A percentile compares a stretch with the other conserved stretches of the same genome.
phyloP scores from a whole-genome alignment of 2,329 filamentous ascomycete genomes.

The Paramyrothecium sp. region DNA sequence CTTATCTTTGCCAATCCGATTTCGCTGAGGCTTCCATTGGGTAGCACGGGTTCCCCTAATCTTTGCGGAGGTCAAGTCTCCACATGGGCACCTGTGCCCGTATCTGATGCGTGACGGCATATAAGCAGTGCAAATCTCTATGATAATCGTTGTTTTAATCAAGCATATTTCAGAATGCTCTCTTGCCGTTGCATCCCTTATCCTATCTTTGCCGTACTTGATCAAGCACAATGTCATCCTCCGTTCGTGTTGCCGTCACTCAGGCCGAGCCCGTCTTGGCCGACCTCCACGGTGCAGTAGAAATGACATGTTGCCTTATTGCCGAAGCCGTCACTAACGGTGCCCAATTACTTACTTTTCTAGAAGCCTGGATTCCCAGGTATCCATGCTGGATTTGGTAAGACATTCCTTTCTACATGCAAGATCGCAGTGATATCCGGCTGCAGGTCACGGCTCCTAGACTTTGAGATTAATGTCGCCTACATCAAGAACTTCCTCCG shows the following conservation, averaged over 20 bases:
- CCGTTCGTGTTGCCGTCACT: not conserved
- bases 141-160: too few species aligned
- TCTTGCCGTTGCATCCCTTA: too few species aligned
- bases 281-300: slow-evolving; percentile 3
- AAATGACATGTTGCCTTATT: slow-evolving; percentile 45
- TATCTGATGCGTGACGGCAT: too few species aligned
- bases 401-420: slow-evolving; percentile 14
- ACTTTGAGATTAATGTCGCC: slow-evolving; percentile 14
- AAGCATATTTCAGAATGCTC: too few species aligned
- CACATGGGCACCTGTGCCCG: too few species aligned
- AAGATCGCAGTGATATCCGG: slow-evolving; percentile 15
- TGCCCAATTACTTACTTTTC: slow-evolving; percentile 51
- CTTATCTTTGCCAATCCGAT: too few species aligned
- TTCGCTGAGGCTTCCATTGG: too few species aligned
- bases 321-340: slow-evolving; percentile 48
- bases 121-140: too few species aligned
- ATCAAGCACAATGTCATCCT: too few species aligned
- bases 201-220: too few species aligned
- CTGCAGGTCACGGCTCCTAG: slow-evolving; percentile 15
- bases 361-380: slow-evolving; percentile 50
- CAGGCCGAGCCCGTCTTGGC: slow-evolving; percentile 8
- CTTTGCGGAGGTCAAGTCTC: too few species aligned
- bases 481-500: slow-evolving; percentile 39
- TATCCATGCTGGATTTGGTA: slow-evolving; percentile 42
- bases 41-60: too few species aligned